These are phyloP conservation scores for Schwanniomyces vanrijiae DNA, from an alignment of 805 yeast species.

Conservation along the genomic window DNA sequence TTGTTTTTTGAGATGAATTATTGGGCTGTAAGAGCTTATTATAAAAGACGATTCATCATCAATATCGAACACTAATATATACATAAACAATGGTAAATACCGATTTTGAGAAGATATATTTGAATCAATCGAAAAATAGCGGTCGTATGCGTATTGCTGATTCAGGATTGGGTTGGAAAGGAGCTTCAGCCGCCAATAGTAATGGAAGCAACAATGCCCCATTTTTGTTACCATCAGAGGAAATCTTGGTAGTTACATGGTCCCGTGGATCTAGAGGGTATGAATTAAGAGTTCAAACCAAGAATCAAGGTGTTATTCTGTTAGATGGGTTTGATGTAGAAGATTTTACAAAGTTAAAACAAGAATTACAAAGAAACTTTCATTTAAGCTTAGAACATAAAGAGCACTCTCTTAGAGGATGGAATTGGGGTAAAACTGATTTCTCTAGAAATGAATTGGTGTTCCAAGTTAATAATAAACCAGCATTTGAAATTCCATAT, in stretches of 20 bases:
- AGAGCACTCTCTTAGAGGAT: conserved; percentile 94
- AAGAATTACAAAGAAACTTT: conserved; percentile 78
- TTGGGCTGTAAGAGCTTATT: background rate
- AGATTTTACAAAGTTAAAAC: conserved; percentile 78
- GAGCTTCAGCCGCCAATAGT: conserved; percentile 42
- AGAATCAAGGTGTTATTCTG: conserved; percentile 78
- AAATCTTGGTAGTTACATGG: conserved; percentile 81
- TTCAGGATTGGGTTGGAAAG: conserved; percentile 97
- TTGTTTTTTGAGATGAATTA: background rate
- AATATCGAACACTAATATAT: background rate
- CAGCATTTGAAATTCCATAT: conserved; percentile 90
- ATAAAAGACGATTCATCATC: background rate
- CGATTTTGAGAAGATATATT: conserved; percentile 90
- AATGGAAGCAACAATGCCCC: conserved; percentile 54
- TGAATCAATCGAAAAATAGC: conserved; percentile 77
- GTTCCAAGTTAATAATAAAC: conserved; percentile 82
- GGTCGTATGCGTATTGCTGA: conserved; percentile 95
- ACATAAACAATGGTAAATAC: conserved; percentile 40
- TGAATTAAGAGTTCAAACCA: conserved; percentile 86
- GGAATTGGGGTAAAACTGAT: conserved; percentile 98
- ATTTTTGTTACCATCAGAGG: conserved; percentile 85
- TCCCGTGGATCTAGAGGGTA: conserved; percentile 91
- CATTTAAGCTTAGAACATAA: conserved; percentile 69
- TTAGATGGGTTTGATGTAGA: conserved; percentile 90
- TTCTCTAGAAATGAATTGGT: conserved; percentile 89